Percentiles rank a stretch among this genome's conserved stretches.
Conservation (phyloP, 306 rosid species). For the Castanea crenata region DNA sequence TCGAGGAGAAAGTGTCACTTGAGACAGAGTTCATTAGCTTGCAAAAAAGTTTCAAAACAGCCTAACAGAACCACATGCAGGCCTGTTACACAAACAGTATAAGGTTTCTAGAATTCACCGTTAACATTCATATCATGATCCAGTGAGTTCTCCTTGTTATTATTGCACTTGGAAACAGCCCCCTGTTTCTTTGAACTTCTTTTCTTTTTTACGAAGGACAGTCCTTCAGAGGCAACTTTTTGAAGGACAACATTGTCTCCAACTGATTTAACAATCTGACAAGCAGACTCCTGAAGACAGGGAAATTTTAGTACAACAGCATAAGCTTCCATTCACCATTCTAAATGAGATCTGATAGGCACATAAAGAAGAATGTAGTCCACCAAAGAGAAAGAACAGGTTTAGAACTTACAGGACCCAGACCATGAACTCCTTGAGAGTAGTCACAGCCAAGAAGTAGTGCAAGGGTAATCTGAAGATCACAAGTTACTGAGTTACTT, state of each 20-base stretch:
- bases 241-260: conserved; percentile 66
- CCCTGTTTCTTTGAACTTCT: conserved; percentile 37
- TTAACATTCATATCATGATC: conserved; percentile 11
- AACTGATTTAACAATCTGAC: conserved; percentile 63
- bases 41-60: background rate
- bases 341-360: background rate
- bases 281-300: conserved; percentile 62
- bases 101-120: conserved; percentile 18
- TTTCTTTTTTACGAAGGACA: conserved; percentile 51
- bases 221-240: conserved; percentile 73
- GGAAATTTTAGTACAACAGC: conserved; percentile 10
- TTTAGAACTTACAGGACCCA: conserved; percentile 64
- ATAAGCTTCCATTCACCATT: conserved; percentile 22
- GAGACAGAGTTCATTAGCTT: background rate
- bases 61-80: conserved; percentile 1
- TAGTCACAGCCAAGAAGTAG: conserved; percentile 84
- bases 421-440: conserved; percentile 63
- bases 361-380: background rate
- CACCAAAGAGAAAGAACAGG: background rate
- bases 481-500: conserved; percentile 28
- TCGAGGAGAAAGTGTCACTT: no score
- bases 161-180: conserved; percentile 20
- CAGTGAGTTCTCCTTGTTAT: conserved; percentile 28
- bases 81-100: conserved; percentile 2
- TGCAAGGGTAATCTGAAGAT: conserved; percentile 70